Evolutionary conservation across 2,329 filamentous ascomycete genomes (phyloP).

Genomic region (Diaporthe sp.): DNA sequence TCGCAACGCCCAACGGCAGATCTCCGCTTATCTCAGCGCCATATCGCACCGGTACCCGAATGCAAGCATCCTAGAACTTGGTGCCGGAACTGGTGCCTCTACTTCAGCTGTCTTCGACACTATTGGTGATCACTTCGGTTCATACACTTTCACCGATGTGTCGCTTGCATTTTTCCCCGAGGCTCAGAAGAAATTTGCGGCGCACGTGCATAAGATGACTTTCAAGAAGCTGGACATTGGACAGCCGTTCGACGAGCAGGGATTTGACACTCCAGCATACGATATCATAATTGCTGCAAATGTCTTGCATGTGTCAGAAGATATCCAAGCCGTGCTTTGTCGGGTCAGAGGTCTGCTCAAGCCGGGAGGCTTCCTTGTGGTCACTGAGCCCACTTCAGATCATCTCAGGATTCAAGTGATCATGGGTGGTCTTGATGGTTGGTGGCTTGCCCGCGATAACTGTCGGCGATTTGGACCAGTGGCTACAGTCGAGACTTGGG

Average conservation of each 20-base stretch:
- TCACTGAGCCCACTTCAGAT: conserved; percentile 43
- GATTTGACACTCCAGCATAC: conserved; percentile 41
- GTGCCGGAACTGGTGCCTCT: conserved; percentile 12
- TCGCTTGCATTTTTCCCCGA: conserved; percentile 36
- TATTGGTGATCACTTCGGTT: background rate
- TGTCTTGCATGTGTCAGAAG: conserved; percentile 37
- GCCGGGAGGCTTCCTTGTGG: conserved; percentile 45
- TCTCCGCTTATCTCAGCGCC: background rate
- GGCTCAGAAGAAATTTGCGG: conserved; percentile 33
- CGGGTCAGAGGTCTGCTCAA: conserved; percentile 43
- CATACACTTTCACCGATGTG: conserved; percentile 28
- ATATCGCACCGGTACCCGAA: background rate
- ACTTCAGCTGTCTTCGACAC: background rate
- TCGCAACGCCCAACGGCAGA: conserved; percentile 22
- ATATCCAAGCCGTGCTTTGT: conserved; percentile 41
- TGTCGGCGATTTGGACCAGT: conserved; percentile 42
- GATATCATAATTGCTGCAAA: conserved; percentile 46
- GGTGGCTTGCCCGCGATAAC: conserved; percentile 46
- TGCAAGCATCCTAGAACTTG: conserved; percentile 5
- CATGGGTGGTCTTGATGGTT: conserved; percentile 45
- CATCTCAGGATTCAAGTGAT: conserved; percentile 43
- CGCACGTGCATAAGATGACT: background rate
- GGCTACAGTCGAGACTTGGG: conserved; percentile 42
- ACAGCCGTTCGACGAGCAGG: conserved; percentile 42
- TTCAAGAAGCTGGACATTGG: conserved; percentile 42